These are phyloP conservation scores for Fusarium pseudocircinatum DNA, from an alignment of 2,329 filamentous ascomycete genomes.

Conservation along the genomic window DNA sequence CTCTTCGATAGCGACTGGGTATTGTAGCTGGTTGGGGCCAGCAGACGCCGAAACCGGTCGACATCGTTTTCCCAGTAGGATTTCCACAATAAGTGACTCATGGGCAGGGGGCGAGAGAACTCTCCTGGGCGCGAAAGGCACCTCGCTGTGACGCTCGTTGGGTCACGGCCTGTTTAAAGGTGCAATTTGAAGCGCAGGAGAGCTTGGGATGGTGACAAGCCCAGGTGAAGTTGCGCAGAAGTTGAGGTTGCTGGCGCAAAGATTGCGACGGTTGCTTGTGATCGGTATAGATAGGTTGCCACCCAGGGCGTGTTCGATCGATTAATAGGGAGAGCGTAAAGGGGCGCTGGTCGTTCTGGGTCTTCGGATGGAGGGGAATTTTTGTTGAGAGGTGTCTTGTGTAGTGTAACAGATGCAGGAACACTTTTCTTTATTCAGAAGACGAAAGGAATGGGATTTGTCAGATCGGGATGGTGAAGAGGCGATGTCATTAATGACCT, in stretches of 20 bases:
- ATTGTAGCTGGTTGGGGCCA: slow-evolving; percentile 75
- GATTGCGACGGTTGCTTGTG: slow-evolving; percentile 24
- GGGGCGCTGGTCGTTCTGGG: slow-evolving; percentile 6
- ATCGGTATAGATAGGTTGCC: slow-evolving; percentile 39
- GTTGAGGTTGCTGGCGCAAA: slow-evolving; percentile 9
- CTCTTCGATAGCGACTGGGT: slow-evolving; percentile 65
- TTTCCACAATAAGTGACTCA: slow-evolving; percentile 98
- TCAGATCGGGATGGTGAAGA: slow-evolving; percentile 8
- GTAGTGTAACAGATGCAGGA: background rate
- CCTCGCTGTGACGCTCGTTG: slow-evolving; percentile 88
- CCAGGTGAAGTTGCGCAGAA: background rate
- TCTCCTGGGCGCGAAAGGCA: slow-evolving; percentile 66
- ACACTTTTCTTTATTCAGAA: background rate
- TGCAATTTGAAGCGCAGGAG: slow-evolving; percentile 55
- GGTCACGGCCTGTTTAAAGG: slow-evolving; percentile 96
- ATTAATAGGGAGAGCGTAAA: slow-evolving; percentile 11
- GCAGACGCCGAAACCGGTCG: slow-evolving; percentile 89
- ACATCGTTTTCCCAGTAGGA: slow-evolving; percentile 97
- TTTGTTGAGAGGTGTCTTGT: background rate
- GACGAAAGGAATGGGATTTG: slow-evolving; percentile 10
- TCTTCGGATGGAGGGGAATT: background rate
- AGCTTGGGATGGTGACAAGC: slow-evolving; percentile 22
- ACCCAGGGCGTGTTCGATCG: slow-evolving; percentile 27
- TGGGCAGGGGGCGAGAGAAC: slow-evolving; percentile 57
- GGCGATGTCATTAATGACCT: slow-evolving; percentile 23